Evolutionary conservation across 768 basidiomycete genomes (phyloP).

Genomic region (Thelephora ganbajun): DNA sequence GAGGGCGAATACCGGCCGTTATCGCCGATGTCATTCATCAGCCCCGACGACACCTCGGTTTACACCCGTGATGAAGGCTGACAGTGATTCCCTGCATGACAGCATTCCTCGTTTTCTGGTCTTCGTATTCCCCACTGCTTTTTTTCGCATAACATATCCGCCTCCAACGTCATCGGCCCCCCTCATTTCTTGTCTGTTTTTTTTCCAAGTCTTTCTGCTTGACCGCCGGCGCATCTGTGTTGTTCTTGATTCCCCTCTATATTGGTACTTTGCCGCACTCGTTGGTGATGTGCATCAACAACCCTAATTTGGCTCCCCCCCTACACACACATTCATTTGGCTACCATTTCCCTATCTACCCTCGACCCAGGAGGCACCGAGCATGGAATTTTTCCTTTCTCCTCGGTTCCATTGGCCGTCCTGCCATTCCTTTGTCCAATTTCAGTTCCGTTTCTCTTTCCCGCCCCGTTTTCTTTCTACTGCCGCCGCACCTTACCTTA

Average conservation of each 20-base stretch:
- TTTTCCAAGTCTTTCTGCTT: constrained; percentile 5
- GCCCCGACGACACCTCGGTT: constrained; percentile 28
- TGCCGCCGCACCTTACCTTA: constrained; percentile 2
- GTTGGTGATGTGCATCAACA: not conserved
- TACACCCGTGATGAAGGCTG: constrained; percentile 13
- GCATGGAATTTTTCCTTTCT: not conserved
- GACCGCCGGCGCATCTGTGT: not conserved
- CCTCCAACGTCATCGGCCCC: not conserved
- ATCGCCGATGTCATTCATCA: constrained; percentile 60
- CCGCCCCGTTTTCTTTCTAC: constrained; percentile 13
- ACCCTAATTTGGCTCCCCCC: constrained; percentile 1
- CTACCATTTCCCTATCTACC: not conserved
- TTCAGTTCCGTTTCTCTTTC: constrained; percentile 17
- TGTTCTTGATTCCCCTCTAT: not conserved
- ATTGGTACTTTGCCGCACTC: constrained; percentile 2
- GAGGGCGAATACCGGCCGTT: constrained; percentile 62
- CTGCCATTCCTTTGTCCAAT: constrained; percentile 12
- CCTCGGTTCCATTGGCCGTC: constrained; percentile 10
- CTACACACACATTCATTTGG: constrained; percentile 6
- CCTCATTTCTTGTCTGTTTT: constrained; percentile 7
- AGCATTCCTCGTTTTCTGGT: constrained; percentile 4
- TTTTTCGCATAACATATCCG: constrained; percentile 1
- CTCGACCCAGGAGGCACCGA: too few species aligned
- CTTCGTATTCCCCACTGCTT: constrained; percentile 7
- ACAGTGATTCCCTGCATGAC: constrained; percentile 10